Base-by-base conservation (phyloP, 1,284 basidiomycete species). In the Sanghuangporus sanghuang region DNA sequence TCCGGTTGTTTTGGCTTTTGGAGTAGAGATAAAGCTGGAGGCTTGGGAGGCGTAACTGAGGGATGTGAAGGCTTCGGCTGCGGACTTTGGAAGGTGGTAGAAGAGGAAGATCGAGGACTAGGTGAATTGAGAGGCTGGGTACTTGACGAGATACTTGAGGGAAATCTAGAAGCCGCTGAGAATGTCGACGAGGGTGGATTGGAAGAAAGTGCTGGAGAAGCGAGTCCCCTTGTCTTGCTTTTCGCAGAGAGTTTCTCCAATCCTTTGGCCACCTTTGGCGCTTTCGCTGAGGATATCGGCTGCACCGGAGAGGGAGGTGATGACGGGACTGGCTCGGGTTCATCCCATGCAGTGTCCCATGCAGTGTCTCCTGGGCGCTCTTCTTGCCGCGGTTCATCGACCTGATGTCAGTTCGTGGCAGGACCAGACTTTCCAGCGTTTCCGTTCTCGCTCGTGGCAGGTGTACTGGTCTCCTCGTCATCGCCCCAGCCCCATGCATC, bases 401-500 rank as follows among this genome's bases (percentile, higher is more conserved):
- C 18, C 54, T 63, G 27, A 60, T 58, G 61, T 60, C 55, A 77
- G 75, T 52, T 75, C 75, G 27, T 52, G 53, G 48, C 66, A 40
- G 74, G 73, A 7, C 68, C 61, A 14, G 71, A 66, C 16, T 68
- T 64, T 0, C 67, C 61, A 4, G 65, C 50, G 18, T 72, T 71
- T 23, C 71, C 75, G 27, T 48, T 38, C 27, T 23, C 59, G 23
- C 54, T 49, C n/a, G 60, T 44, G 9, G 60, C 52, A 46, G 42
- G 52, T 18, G 54, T 49, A 38, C 56, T 63, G 14, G 27, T 42
- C 3, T 57, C 48, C 14, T 63, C 48, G 16, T 66, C 82, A 55
- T 78, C 76, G 36, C 86, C 81, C 85, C 82, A 87, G 1, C 85
- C 88, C 88, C 89, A 90, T 1, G 85, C 82, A 68, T 86, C 76